phyloP scores from a whole-genome alignment of 202 grass and related monocot species.

The Sporobolus alterniflorus region DNA sequence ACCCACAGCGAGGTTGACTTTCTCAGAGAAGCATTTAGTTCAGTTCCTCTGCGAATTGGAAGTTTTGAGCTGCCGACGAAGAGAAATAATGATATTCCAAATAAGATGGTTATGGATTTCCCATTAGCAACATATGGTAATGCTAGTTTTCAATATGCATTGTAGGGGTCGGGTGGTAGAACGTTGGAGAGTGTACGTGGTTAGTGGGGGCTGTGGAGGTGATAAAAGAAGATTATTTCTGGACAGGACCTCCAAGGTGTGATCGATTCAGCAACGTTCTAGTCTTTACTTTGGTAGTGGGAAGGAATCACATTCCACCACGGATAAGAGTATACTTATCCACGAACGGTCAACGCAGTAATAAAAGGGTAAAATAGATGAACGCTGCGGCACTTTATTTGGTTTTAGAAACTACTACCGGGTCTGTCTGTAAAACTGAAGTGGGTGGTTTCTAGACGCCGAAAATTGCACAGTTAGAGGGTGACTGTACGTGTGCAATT shows the following conservation, averaged over 20 bases:
- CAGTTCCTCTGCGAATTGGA: slow-evolving; percentile 8
- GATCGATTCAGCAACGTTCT: background rate
- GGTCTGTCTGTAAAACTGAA: background rate
- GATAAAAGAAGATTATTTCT: slow-evolving; percentile 21
- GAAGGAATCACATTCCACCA: slow-evolving; percentile 50
- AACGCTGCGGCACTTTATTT: background rate
- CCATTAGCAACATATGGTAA: background rate
- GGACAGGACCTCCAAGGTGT: slow-evolving; percentile 17
- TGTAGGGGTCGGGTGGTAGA: no score
- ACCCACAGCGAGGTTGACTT: slow-evolving; percentile 45
- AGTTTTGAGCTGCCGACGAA: background rate
- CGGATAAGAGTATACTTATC: background rate
- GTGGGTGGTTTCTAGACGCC: background rate
- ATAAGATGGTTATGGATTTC: background rate
- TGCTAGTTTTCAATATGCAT: no score
- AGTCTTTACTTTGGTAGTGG: slow-evolving; percentile 13
- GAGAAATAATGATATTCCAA: background rate
- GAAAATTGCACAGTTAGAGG: background rate
- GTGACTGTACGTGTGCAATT: background rate
- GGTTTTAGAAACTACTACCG: background rate
- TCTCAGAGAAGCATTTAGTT: slow-evolving; percentile 24
- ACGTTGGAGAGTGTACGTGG: background rate
- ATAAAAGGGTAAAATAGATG: background rate
- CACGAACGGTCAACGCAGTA: slow-evolving; percentile 13
- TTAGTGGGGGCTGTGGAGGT: slow-evolving; percentile 42